phyloP scores from a whole-genome alignment of 208 protist species.

The Endotrypanum monterogeii region DNA sequence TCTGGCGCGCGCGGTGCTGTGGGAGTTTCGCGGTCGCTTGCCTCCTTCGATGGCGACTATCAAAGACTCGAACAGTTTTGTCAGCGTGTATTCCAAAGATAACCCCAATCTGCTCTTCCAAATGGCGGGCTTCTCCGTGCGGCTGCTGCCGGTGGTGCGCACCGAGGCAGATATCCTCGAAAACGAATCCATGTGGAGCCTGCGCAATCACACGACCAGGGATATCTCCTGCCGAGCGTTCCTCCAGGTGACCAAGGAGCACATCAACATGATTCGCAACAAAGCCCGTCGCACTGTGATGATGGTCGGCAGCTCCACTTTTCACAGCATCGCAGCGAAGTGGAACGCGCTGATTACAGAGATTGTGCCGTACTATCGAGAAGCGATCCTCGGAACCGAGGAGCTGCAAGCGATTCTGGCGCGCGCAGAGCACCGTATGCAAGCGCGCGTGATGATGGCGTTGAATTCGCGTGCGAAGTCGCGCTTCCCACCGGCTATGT shows the following conservation, averaged over 20 bases:
- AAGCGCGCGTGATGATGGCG: constrained; percentile 99
- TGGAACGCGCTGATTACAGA: constrained; percentile 99
- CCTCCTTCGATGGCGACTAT: constrained; percentile 97
- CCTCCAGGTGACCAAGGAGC: constrained; percentile 96
- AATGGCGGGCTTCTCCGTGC: constrained; percentile 99
- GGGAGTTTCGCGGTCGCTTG: constrained; percentile 99
- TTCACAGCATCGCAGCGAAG: constrained; percentile 99
- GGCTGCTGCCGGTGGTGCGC: constrained; percentile 92
- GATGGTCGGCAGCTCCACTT: constrained; percentile 99
- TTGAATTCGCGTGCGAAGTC: constrained; percentile 99
- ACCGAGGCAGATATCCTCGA: constrained; percentile 91
- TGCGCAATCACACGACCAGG: constrained; percentile 98
- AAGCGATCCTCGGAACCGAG: constrained; percentile 97
- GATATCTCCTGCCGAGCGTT: constrained; percentile 99
- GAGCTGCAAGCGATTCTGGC: constrained; percentile 99
- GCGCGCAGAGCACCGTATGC: constrained; percentile 99
- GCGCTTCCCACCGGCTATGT: constrained; percentile 99
- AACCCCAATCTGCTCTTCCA: constrained; percentile 99
- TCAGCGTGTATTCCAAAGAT: constrained; percentile 99
- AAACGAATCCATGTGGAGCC: constrained; percentile 99
- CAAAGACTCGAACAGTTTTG: constrained; percentile 97
- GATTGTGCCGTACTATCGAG: constrained; percentile 99
- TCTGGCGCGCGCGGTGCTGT: constrained; percentile 99
- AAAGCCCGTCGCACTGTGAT: constrained; percentile 99
- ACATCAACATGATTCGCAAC: constrained; percentile 98